Percentiles rank a stretch among this genome's conserved stretches.
Conservation (phyloP, 2,329 filamentous ascomycete genomes). For the Penicillium sp. region DNA sequence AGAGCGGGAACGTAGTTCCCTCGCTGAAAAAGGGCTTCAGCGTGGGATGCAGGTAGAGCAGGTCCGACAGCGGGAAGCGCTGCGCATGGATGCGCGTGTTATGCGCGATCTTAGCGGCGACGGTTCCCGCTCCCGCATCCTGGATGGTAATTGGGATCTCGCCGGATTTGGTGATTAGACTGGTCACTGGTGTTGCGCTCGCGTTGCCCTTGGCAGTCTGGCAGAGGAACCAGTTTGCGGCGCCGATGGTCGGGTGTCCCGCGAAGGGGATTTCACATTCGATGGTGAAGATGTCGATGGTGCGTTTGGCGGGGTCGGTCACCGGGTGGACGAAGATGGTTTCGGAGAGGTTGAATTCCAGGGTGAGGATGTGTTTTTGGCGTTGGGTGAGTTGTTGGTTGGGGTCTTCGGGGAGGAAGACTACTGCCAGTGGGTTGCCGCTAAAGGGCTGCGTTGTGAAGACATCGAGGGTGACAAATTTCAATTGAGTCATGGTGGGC, state of each 20-base stretch:
- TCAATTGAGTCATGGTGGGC: conserved; percentile 29
- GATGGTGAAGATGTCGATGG: conserved; percentile 58
- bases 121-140: conserved; percentile 13
- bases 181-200: conserved; percentile 21
- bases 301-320: conserved; percentile 19
- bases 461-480: conserved; percentile 45
- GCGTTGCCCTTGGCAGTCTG: conserved; percentile 23
- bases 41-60: conserved; percentile 31
- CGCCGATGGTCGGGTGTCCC: conserved; percentile 61
- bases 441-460: conserved; percentile 45
- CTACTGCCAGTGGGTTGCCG: conserved; percentile 61
- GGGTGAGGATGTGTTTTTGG: conserved; percentile 57
- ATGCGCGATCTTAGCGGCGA: conserved; percentile 39
- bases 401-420: conserved; percentile 44
- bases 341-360: conserved; percentile 62
- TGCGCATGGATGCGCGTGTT: conserved; percentile 39
- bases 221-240: conserved; percentile 50
- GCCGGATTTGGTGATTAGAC: conserved; percentile 60
- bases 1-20: conserved; percentile 29
- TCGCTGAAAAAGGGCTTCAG: conserved; percentile 25
- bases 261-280: conserved; percentile 58
- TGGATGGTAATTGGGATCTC: conserved; percentile 45
- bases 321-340: conserved; percentile 55
- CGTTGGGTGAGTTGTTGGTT: conserved; percentile 44
- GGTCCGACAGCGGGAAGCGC: conserved; percentile 27